Base-by-base conservation (phyloP, 1,284 basidiomycete genomes). In the Moesziomyces parantarcticus region DNA sequence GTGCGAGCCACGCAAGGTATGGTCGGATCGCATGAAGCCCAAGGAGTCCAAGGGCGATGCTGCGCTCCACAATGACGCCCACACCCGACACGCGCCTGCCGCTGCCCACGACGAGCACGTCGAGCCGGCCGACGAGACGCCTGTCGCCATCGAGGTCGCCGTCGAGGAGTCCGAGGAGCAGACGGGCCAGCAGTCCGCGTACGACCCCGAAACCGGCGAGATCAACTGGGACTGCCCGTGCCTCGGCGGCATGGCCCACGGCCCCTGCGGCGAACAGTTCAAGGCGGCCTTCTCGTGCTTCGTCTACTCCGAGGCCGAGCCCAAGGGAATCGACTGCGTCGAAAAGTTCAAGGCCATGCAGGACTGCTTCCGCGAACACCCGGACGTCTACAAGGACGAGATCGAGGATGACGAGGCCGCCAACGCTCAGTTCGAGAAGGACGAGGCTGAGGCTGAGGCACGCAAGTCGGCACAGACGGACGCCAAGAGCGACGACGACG, bases 301-400 rank as follows among this genome's bases (percentile, higher is more conserved):
- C 79, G 90, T 99, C 5, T 92, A 89, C 85, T 95, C 92, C 10
- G 94, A 97, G 83, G 89, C 90, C 58, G 97, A 99, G 80, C 96
- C 96, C 2, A 99, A 99, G 86, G 96, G 96, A 10, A 92, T 98
- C 60, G 92, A 99, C 79, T 99, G 96, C 78, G 92, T 99, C 21
- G 97, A 97, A 77, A 94, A 92, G 86, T 99, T 99, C 88, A 92
- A 94, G 86, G 89, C 87, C 20, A 99, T 99, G 96, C 96, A 99
- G 85, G 91, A 92, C 73, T 99, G 96, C 87, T 99, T 99, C 88
- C 89, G 94, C 78, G 90, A 90, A 76, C 93, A 99, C 85, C 97
- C 96, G 0, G 96, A 98, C 36, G 88, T 94, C 36, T 99, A 99
- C 84, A 93, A 91, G 26, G 92, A 94, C 80, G 95, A 83, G 58